phyloP scores from a whole-genome alignment of 2,329 filamentous ascomycete genomes.

The Pseudocercospora fijiensis region DNA sequence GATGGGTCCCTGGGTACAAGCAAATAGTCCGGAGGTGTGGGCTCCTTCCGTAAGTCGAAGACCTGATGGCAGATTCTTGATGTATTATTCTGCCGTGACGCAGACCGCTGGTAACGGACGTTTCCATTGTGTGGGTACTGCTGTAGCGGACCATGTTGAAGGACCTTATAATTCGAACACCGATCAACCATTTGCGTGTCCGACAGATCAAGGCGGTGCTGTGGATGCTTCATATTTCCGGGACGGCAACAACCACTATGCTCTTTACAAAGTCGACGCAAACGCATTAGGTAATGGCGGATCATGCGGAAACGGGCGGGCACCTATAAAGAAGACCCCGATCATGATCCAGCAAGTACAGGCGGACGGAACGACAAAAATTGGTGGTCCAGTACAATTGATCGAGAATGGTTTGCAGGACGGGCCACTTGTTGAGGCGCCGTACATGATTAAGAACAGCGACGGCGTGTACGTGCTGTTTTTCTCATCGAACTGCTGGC shows the following conservation, averaged over 20 bases:
- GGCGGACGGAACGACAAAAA: conserved; percentile 29
- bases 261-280: conserved; percentile 35
- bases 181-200: conserved; percentile 30
- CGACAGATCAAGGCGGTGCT: conserved; percentile 31
- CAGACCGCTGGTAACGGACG: conserved; percentile 26
- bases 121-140: conserved; percentile 35
- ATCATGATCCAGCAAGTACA: conserved; percentile 33
- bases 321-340: conserved; percentile 28
- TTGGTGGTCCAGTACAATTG: conserved; percentile 24
- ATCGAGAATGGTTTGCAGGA: conserved; percentile 30
- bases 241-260: conserved; percentile 29
- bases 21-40: conserved; percentile 34
- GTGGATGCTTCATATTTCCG: conserved; percentile 34
- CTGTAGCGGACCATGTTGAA: conserved; percentile 24
- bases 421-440: conserved; percentile 33
- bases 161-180: conserved; percentile 31
- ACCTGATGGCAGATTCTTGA: conserved; percentile 31
- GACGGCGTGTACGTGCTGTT: conserved; percentile 31
- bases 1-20: conserved; percentile 34
- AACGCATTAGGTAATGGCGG: conserved; percentile 33
- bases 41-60: conserved; percentile 37
- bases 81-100: conserved; percentile 35
- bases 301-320: conserved; percentile 27
- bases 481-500: conserved; percentile 33
- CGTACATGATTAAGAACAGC: conserved; percentile 25